Evolutionary conservation across 2,329 filamentous ascomycete species (phyloP).

Genomic region (Diaporthe aspalathi): DNA sequence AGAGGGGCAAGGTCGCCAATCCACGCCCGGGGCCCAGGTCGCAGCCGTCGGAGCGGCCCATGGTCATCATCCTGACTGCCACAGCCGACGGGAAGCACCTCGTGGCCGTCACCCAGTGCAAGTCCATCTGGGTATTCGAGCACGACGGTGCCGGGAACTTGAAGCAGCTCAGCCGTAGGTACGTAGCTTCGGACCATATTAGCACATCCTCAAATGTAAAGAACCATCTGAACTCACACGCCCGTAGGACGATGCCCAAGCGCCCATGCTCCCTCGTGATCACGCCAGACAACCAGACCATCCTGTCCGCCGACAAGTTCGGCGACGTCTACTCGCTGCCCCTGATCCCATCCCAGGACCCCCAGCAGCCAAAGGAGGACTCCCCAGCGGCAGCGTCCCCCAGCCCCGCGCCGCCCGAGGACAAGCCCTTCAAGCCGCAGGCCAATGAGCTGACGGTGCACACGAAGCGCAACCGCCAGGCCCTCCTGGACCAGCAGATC

Average conservation of each 20-base stretch:
- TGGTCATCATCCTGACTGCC: conserved; percentile 75
- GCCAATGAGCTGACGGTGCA: conserved; percentile 72
- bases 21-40: conserved; percentile 32
- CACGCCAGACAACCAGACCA: conserved; percentile 75
- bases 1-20: conserved; percentile 44
- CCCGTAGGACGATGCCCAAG: conserved; percentile 83
- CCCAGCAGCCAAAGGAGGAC: conserved; percentile 22
- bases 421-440: conserved; percentile 57
- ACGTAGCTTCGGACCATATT: conserved; percentile 41
- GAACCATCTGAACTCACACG: conserved; percentile 22
- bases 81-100: conserved; percentile 75
- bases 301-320: conserved; percentile 93
- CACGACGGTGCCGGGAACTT: conserved; percentile 72
- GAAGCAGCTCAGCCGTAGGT: conserved; percentile 79
- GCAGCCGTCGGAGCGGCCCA: conserved; percentile 36
- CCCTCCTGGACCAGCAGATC: conserved; percentile 69
- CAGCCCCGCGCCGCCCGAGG: conserved; percentile 34
- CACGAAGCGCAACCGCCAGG: conserved; percentile 71
- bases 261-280: conserved; percentile 82
- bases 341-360: conserved; percentile 59
- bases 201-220: background rate
- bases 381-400: conserved; percentile 43
- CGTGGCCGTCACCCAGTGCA: conserved; percentile 89
- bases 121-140: conserved; percentile 85
- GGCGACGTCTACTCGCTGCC: conserved; percentile 94